Evolutionary conservation across 306 rosid genomes (phyloP).

Genomic region (Citrullus mucosospermus): DNA sequence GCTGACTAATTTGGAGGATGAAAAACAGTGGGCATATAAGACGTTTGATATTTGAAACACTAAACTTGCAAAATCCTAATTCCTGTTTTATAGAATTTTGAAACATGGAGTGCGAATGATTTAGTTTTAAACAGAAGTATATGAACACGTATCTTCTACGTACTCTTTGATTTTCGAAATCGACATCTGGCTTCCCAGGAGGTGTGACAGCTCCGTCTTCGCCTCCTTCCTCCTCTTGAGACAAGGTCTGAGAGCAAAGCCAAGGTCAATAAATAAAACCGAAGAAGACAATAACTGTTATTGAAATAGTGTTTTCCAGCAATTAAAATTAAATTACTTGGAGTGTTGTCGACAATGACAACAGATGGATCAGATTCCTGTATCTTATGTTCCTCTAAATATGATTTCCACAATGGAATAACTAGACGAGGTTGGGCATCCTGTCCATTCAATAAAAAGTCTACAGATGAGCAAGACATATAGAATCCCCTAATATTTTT

Average conservation of each 20-base stretch:
- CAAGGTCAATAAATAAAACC: not conserved
- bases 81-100: not conserved
- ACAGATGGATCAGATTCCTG: conserved; percentile 79
- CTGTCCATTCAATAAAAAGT: conserved; percentile 37
- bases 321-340: conserved; percentile 35
- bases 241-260: not conserved
- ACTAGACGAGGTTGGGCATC: conserved; percentile 66
- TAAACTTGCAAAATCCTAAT: not conserved
- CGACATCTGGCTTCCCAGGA: conserved; percentile 5
- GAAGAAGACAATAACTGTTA: not conserved
- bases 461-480: conserved; percentile 3
- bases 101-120: not conserved
- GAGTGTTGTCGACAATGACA: conserved; percentile 31
- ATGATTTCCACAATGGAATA: conserved; percentile 72
- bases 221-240: not conserved
- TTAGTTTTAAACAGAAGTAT: not conserved
- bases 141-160: not conserved
- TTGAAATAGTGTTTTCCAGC: not conserved
- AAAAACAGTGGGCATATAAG: not conserved
- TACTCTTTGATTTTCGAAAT: conserved; percentile 4
- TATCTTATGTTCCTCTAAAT: conserved; percentile 64
- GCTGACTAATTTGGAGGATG: not conserved
- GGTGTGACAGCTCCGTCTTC: not conserved
- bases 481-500: not conserved
- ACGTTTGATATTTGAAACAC: not conserved